Evolutionary conservation across 2,329 filamentous ascomycete species (phyloP), one percentile per base, ranked within the genome.

Genomic region (Sporothrix dimorphospora): DNA sequence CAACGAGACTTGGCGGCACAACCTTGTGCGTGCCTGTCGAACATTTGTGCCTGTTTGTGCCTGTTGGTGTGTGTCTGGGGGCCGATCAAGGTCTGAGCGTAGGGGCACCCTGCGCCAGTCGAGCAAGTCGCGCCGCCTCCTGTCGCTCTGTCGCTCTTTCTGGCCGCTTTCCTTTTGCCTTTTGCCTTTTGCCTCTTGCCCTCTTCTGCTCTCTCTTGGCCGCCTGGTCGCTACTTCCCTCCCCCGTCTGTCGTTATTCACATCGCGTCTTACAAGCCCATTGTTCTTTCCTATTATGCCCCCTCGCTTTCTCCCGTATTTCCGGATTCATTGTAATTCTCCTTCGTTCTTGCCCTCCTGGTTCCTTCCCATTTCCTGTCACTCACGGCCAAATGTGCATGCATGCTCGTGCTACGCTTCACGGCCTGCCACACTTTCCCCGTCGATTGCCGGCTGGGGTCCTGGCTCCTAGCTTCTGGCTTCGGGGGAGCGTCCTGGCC

Each of bases 31-130:
- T 21, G 11, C 57, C 38, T 42, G 55, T 59, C 27, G 55, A 59
- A 16, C 55, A 59, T 27, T 63, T 63, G n/a, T 21, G 0, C 47
- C n/a, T 63, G 19, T 27, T 63, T 63, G n/a, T 21, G 0, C 47
- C n/a, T 63, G 19, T 63, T 40, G 55, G 16, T 24, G 55, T 59
- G 55, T 59, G 19, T 38, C 14, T 71, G 16, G 66, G 38, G 38
- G 70, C 12, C 53, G 51, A 69, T 69, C 70, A 69, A 30, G 63
- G 70, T 69, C 70, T 45, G 70, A 72, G 70, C 70, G 70, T 40
- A 61, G 70, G 51, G 53, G 63, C 63, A 45, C 42, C 70, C 61
- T 61, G 63, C 70, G 70, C 59, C 45, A 38, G 42, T 14, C n/a
- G 7, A 14, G 63, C 59, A 55, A 38, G 42, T 14, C n/a, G 7